phyloP scores from a whole-genome alignment of 2,329 filamentous ascomycete genomes.

The Gaeumannomyces tritici region DNA sequence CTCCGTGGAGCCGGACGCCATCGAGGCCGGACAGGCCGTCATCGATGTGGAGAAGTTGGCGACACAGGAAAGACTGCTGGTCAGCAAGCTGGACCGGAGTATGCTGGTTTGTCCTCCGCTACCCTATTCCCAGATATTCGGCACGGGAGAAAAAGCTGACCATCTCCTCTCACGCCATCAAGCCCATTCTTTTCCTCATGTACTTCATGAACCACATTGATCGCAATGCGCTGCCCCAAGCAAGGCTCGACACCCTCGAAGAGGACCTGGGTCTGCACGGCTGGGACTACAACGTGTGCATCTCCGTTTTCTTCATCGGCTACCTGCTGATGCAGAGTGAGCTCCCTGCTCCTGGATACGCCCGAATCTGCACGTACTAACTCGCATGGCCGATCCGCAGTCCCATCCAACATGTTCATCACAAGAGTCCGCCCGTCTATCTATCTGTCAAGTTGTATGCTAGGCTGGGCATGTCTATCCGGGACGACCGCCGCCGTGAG shows the following conservation, averaged over 20 bases:
- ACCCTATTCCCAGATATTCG: not conserved
- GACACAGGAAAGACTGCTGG: not conserved
- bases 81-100: conserved; percentile 5
- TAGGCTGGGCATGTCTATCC: conserved; percentile 4
- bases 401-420: conserved; percentile 16
- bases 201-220: conserved; percentile 54
- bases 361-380: not conserved
- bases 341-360: not conserved
- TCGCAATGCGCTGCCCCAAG: conserved; percentile 20
- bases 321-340: conserved; percentile 13
- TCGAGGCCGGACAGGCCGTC: not conserved
- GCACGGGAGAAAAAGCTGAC: not conserved
- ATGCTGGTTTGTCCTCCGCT: not conserved
- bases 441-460: conserved; percentile 27
- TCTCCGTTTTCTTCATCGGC: conserved; percentile 16
- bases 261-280: conserved; percentile 28
- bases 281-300: conserved; percentile 23
- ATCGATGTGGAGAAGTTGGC: not conserved
- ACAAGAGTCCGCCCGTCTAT: conserved; percentile 17
- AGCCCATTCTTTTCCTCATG: conserved; percentile 27
- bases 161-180: not conserved
- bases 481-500: conserved; percentile 20
- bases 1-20: not conserved
- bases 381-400: not conserved
- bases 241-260: conserved; percentile 31